These are phyloP conservation scores for Aureobasidium sp. DNA, from an alignment of 2,329 filamentous ascomycete species.

Conservation along the genomic window DNA sequence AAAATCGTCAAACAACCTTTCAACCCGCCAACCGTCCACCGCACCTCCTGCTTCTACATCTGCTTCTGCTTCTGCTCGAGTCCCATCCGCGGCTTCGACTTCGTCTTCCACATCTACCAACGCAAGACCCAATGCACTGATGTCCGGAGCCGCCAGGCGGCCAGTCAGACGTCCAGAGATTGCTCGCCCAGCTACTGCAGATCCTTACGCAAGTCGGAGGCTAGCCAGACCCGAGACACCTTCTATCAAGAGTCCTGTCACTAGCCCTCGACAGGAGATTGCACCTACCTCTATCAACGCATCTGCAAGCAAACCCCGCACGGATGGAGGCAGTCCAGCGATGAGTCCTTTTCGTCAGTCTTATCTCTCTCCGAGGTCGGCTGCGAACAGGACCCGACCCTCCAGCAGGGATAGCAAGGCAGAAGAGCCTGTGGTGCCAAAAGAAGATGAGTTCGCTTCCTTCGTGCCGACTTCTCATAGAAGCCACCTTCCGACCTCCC, in stretches of 20 bases:
- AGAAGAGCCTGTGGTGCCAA: conserved; percentile 12
- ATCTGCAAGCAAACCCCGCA: conserved; percentile 11
- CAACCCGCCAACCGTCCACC: conserved; percentile 4
- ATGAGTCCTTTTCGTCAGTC: conserved; percentile 12
- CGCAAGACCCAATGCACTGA: conserved; percentile 36
- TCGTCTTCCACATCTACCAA: conserved; percentile 20
- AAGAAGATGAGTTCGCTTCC: conserved; percentile 40
- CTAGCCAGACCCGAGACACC: conserved; percentile 35
- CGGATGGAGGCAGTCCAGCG: conserved; percentile 11
- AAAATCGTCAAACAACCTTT: conserved; percentile 15
- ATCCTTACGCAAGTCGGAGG: conserved; percentile 39
- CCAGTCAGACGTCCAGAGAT: conserved; percentile 34
- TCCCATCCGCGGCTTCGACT: conserved; percentile 21
- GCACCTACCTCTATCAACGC: conserved; percentile 15
- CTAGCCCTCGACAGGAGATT: conserved; percentile 31
- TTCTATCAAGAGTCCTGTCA: conserved; percentile 35
- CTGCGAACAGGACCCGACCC: conserved; percentile 19
- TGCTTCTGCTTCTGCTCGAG: conserved; percentile 11
- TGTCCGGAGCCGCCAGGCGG: conserved; percentile 51
- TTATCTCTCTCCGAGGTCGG: conserved; percentile 6
- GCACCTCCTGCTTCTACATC: not conserved
- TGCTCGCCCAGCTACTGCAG: conserved; percentile 43
- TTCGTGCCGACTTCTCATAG: conserved; percentile 31
- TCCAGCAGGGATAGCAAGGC: conserved; percentile 24
- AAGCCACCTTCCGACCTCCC: conserved; percentile 20